Evolutionary conservation across 202 grass and related monocot genomes (phyloP).

Genomic region (Zizania palustris): DNA sequence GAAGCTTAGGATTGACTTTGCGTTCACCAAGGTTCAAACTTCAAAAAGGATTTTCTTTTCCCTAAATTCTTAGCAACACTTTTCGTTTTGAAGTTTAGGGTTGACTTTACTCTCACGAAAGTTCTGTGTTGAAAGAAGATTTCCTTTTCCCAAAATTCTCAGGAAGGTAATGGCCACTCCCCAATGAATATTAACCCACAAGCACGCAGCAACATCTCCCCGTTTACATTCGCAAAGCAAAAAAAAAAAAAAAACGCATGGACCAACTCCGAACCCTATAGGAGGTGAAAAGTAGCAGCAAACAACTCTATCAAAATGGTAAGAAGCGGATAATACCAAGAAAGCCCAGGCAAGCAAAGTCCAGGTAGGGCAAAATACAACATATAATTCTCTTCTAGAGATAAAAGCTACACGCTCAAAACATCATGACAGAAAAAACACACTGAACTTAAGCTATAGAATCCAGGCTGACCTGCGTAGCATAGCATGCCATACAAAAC

Average conservation of each 20-base stretch:
- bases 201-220: no score
- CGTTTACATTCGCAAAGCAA: neutral
- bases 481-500: neutral
- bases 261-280: neutral
- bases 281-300: neutral
- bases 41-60: no score
- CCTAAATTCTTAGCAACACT: no score
- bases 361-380: conserved; percentile 15
- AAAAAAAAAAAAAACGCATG: neutral
- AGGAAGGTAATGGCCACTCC: neutral
- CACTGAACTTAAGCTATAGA: conserved; percentile 26
- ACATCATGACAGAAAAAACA: conserved; percentile 1
- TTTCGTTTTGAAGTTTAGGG: neutral
- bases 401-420: conserved; percentile 20
- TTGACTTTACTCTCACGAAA: neutral
- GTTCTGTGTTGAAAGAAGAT: no score
- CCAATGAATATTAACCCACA: neutral
- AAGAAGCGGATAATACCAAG: neutral
- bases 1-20: no score
- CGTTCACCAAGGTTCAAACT: no score
- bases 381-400: conserved; percentile 2
- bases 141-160: no score
- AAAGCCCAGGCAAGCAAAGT: neutral
- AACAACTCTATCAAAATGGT: neutral
- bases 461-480: conserved; percentile 9